phyloP scores from a whole-genome alignment of 2,329 filamentous ascomycete species.

The Hymenoscyphus infarciens region DNA sequence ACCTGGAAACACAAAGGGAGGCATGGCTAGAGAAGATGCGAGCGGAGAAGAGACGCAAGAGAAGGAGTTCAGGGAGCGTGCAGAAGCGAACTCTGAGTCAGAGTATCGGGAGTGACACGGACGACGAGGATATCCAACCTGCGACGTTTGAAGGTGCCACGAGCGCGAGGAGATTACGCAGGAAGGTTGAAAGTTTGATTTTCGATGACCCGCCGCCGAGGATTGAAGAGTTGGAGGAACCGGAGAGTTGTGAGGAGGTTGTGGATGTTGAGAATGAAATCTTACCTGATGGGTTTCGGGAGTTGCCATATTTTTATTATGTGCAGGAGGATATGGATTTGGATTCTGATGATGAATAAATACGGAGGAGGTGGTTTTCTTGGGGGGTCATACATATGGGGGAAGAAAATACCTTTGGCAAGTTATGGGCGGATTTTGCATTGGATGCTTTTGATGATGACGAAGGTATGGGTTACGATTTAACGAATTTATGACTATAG shows the following conservation, averaged over 20 bases:
- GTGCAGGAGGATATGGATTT: constrained; percentile 32
- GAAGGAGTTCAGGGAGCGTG: constrained; percentile 31
- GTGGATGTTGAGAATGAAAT: constrained; percentile 25
- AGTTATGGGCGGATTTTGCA: constrained; percentile 21
- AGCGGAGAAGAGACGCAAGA: constrained; percentile 29
- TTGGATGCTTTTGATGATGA: constrained; percentile 9
- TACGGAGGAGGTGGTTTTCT: not conserved
- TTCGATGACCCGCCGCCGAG: constrained; percentile 36
- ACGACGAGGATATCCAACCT: constrained; percentile 35
- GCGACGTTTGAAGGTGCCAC: constrained; percentile 30
- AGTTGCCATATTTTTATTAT: constrained; percentile 30
- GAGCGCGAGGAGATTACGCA: constrained; percentile 34
- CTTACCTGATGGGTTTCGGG: constrained; percentile 17
- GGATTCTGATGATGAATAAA: constrained; percentile 26
- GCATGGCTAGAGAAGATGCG: constrained; percentile 25
- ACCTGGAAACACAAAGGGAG: constrained; percentile 24
- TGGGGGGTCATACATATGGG: not conserved
- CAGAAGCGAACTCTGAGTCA: constrained; percentile 34
- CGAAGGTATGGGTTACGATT: constrained; percentile 4
- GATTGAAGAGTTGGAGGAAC: constrained; percentile 35
- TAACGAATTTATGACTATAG: constrained; percentile 14
- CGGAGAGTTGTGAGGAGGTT: constrained; percentile 33
- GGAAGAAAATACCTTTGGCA: constrained; percentile 10
- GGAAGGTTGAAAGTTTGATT: constrained; percentile 33
- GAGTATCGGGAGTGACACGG: constrained; percentile 36